Percentiles rank a stretch among this genome's conserved stretches.
These are phyloP conservation scores for Dispira simplex DNA, from an alignment of 192 early-diverging fungal genomes.

Conservation along the genomic window DNA sequence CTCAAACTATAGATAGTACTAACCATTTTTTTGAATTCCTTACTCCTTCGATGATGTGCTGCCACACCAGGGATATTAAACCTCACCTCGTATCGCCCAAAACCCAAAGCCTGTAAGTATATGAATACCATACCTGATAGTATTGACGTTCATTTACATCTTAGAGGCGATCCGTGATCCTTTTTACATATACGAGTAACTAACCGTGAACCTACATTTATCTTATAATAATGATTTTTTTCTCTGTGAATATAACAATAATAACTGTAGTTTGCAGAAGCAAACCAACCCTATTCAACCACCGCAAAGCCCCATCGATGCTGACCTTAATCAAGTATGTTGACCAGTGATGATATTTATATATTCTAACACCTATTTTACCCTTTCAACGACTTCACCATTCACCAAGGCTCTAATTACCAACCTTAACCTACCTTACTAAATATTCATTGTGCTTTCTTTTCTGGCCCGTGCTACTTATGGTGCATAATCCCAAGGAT, in stretches of 20 bases:
- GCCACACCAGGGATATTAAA: conserved; percentile 11
- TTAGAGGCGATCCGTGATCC: too few species aligned
- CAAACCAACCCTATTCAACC: too few species aligned
- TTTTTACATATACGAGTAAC: too few species aligned
- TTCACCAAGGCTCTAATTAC: conserved; percentile 6
- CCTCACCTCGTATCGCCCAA: conserved; percentile 4
- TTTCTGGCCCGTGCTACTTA: conserved; percentile 10
- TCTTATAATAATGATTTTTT: too few species aligned
- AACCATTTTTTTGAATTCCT: conserved; percentile 7
- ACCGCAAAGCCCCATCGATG: too few species aligned
- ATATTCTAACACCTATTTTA: background rate
- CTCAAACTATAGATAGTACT: conserved; percentile 10
- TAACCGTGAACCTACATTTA: too few species aligned
- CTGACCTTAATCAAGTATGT: conserved; percentile 17
- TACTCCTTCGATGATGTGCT: background rate
- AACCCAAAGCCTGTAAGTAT: too few species aligned
- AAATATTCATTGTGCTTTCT: conserved; percentile 13
- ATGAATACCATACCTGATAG: too few species aligned
- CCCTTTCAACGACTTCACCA: background rate
- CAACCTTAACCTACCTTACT: background rate
- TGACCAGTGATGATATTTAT: conserved; percentile 23
- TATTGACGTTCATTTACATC: too few species aligned
- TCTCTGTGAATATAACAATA: too few species aligned
- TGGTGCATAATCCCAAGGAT: conserved; percentile 14
- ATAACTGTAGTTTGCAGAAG: too few species aligned